Evolutionary conservation across 2,329 filamentous ascomycete species (phyloP).

Genomic region (Epichloe sylvatica): DNA sequence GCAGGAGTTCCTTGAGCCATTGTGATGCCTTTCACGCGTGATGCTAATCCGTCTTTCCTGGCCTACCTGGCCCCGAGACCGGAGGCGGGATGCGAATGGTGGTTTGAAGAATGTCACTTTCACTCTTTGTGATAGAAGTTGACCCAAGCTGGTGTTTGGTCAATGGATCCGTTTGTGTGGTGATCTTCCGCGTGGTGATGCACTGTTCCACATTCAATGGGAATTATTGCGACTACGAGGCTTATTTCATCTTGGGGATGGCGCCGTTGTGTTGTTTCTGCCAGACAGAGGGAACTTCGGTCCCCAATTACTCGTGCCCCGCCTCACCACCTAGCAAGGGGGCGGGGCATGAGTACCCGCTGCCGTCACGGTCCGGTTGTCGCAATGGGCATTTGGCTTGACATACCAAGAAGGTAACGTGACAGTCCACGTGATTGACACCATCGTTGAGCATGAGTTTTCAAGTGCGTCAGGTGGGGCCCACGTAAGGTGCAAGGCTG

Average conservation of each 20-base stretch:
- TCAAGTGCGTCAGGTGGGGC: background rate
- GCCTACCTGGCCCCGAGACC: background rate
- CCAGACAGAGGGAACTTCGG: too few species aligned
- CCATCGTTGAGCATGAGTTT: background rate
- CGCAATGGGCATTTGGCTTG: too few species aligned
- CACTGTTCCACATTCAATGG: too few species aligned
- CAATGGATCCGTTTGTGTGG: too few species aligned
- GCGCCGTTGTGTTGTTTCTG: too few species aligned
- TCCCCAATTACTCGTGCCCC: background rate
- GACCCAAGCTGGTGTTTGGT: too few species aligned
- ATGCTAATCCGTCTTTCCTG: background rate
- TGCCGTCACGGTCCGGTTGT: too few species aligned
- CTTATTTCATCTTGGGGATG: too few species aligned
- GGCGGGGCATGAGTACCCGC: background rate
- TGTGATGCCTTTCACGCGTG: background rate
- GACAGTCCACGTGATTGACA: background rate
- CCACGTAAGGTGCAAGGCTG: slow-evolving; percentile 6
- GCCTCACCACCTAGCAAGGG: too few species aligned
- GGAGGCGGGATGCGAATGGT: background rate
- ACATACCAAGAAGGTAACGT: background rate
- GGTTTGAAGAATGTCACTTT: background rate
- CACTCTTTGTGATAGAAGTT: too few species aligned
- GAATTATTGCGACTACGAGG: too few species aligned
- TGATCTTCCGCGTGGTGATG: too few species aligned
- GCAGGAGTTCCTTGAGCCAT: slow-evolving; percentile 13